These are phyloP conservation scores for Leccinum proximum DNA, from an alignment of 1,284 basidiomycete species.

Conservation along the genomic window DNA sequence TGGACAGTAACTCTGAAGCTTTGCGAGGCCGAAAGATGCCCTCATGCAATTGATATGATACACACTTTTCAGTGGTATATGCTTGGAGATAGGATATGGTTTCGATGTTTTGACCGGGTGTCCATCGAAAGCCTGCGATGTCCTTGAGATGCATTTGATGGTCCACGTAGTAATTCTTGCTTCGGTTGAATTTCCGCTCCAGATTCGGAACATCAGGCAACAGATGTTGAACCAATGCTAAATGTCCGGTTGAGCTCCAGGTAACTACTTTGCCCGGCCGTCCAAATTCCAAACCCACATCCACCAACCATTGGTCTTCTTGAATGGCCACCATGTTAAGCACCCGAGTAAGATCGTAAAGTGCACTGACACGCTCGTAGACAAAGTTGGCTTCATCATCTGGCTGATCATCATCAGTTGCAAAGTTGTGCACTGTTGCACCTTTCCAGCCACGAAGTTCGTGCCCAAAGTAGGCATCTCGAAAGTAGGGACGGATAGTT, in stretches of 20 bases:
- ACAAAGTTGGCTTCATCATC: background rate
- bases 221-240: background rate
- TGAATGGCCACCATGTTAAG: background rate
- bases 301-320: constrained; percentile 2
- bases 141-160: too few species aligned
- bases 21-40: too few species aligned
- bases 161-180: too few species aligned
- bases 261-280: background rate
- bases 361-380: background rate
- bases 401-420: background rate
- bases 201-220: too few species aligned
- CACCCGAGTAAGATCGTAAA: constrained; percentile 2
- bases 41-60: too few species aligned
- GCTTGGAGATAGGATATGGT: too few species aligned
- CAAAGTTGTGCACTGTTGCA: constrained; percentile 4
- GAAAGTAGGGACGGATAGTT: constrained; percentile 1
- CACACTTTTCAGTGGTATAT: too few species aligned
- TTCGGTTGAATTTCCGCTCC: too few species aligned
- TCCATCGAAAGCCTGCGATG: too few species aligned
- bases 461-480: constrained; percentile 14
- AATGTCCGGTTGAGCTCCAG: background rate
- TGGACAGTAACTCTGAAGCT: too few species aligned
- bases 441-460: constrained; percentile 14
- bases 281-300: background rate
- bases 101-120: too few species aligned